phyloP scores from a whole-genome alignment of 306 rosid genomes.

The Trichosanthes truncata region DNA sequence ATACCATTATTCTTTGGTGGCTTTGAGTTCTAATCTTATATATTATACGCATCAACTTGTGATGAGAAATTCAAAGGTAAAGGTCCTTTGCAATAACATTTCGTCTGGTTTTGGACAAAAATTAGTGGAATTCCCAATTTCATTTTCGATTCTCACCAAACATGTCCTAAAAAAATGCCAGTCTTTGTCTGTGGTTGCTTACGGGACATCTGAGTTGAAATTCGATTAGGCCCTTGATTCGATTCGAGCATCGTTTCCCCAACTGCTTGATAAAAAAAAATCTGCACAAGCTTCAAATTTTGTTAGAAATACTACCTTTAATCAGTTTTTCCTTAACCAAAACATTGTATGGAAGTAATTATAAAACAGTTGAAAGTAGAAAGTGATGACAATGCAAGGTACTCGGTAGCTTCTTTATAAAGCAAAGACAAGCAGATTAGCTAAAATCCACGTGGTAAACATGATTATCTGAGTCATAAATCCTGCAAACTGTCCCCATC shows the following conservation, averaged over 20 bases:
- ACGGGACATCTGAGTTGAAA: not conserved
- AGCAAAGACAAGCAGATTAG: conserved; percentile 4
- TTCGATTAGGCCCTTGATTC: not conserved
- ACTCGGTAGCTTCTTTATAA: not conserved
- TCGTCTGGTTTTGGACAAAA: not conserved
- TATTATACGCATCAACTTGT: not conserved
- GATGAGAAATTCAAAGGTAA: not conserved
- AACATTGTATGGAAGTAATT: not conserved
- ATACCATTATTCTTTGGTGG: not conserved
- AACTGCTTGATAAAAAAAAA: not conserved
- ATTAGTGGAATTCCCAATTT: not conserved
- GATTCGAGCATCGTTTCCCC: not conserved
- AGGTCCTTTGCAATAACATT: not conserved
- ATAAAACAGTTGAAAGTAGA: not conserved
- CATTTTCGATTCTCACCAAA: conserved; percentile 2
- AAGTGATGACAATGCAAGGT: not conserved
- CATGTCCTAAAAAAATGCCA: not conserved
- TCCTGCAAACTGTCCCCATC: not conserved
- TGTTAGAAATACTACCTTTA: not conserved
- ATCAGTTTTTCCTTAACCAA: not conserved
- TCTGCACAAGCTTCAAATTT: not conserved
- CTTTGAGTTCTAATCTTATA: not conserved
- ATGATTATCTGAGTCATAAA: not conserved
- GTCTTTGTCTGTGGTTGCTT: not conserved
- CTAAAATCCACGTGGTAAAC: not conserved